Evolutionary conservation across 2,329 filamentous ascomycete genomes (phyloP).

Genomic region (Endoconidiophora laricicola): DNA sequence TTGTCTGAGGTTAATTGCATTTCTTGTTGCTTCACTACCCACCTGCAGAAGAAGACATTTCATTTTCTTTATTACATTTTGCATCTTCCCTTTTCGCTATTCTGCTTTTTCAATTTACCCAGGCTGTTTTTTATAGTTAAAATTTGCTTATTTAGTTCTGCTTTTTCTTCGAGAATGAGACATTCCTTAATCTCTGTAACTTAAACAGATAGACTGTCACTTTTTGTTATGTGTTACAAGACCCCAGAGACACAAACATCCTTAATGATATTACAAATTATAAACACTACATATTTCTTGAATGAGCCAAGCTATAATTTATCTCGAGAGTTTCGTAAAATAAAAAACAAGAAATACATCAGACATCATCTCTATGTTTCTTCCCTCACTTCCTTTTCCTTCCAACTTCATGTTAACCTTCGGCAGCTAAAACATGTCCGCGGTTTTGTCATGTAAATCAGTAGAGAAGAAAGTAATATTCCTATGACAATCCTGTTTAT

Average conservation of each 20-base stretch:
- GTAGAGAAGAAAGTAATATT: too few species aligned
- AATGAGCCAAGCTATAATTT: too few species aligned
- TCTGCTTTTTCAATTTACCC: not conserved
- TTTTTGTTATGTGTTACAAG: not conserved
- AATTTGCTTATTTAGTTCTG: not conserved
- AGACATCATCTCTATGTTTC: too few species aligned
- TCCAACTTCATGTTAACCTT: too few species aligned
- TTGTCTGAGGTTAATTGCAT: not conserved
- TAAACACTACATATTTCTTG: too few species aligned
- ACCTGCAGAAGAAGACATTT: not conserved
- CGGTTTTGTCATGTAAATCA: too few species aligned
- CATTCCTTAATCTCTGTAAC: not conserved
- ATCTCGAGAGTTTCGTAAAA: too few species aligned
- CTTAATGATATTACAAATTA: too few species aligned
- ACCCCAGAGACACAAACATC: not conserved
- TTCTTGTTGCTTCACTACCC: not conserved
- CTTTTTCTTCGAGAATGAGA: not conserved
- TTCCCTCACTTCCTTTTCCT: too few species aligned
- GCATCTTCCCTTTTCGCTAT: not conserved
- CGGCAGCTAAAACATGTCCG: too few species aligned
- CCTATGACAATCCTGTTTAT: too few species aligned
- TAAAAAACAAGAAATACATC: too few species aligned
- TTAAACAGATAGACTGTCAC: not conserved
- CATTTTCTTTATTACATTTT: slow-evolving; percentile 1
- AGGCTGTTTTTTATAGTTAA: not conserved